phyloP scores from a whole-genome alignment of 768 basidiomycete genomes.

The Saitozyma podzolica region DNA sequence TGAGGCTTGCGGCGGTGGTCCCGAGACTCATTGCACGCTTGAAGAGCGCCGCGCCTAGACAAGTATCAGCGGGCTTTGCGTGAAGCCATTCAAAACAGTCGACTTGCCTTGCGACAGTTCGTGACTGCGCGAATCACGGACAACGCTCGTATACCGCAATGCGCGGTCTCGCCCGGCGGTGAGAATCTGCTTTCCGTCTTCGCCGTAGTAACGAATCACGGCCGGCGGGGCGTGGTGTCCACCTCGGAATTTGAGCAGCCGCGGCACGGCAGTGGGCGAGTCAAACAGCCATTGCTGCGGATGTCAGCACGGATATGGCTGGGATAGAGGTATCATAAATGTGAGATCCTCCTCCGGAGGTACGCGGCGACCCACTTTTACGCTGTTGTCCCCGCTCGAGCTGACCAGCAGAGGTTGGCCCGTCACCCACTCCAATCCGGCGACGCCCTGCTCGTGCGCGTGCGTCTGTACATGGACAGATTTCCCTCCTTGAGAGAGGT shows the following conservation, averaged over 20 bases:
- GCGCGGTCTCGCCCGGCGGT: slow-evolving; percentile 82
- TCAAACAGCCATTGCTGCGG: slow-evolving; percentile 96
- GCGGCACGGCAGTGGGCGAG: slow-evolving; percentile 78
- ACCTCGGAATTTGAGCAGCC: slow-evolving; percentile 84
- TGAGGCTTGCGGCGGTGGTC: slow-evolving; percentile 75
- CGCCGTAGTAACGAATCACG: slow-evolving; percentile 89
- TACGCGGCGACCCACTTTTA: slow-evolving; percentile 65
- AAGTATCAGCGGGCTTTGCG: neutral
- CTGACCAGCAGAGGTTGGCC: slow-evolving; percentile 88
- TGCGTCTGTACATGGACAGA: slow-evolving; percentile 80
- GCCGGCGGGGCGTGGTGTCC: slow-evolving; percentile 91
- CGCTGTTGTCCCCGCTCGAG: slow-evolving; percentile 88
- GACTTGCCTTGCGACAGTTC: slow-evolving; percentile 85
- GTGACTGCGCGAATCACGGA: slow-evolving; percentile 89
- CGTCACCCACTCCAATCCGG: slow-evolving; percentile 83
- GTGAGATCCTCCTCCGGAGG: neutral
- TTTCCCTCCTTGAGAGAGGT: slow-evolving; percentile 76
- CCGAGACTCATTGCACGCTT: slow-evolving; percentile 78
- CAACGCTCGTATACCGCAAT: slow-evolving; percentile 84
- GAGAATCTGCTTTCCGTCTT: slow-evolving; percentile 92
- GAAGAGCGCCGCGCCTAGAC: slow-evolving; percentile 66
- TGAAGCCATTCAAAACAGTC: neutral
- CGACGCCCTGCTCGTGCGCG: slow-evolving; percentile 84
- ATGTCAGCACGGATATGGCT: neutral
- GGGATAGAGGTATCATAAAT: neutral